These are phyloP conservation scores for Nelumbo lutea DNA, from an alignment of 164 flowering plant species.

Conservation along the genomic window DNA sequence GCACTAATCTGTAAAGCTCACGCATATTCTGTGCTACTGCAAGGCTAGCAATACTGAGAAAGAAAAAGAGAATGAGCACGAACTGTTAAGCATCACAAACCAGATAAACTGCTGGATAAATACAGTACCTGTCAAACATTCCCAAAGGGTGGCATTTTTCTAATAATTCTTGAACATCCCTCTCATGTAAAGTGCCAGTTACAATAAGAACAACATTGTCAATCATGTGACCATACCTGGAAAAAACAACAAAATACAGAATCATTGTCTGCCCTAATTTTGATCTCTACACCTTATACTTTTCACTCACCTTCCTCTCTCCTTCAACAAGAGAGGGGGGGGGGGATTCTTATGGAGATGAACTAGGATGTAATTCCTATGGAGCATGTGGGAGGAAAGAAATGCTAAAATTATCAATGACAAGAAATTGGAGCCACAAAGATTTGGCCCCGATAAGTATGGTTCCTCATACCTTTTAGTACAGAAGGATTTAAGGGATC, in stretches of 20 bases:
- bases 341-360: too few species aligned
- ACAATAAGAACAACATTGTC: conserved; percentile 99
- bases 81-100: not conserved
- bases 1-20: conserved; percentile 92
- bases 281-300: too few species aligned
- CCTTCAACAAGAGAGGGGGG: too few species aligned
- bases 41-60: conserved; percentile 85
- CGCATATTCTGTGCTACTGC: conserved; percentile 99
- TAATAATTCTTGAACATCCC: conserved; percentile 94
- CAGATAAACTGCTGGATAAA: not conserved
- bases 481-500: too few species aligned
- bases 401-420: too few species aligned
- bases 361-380: too few species aligned
- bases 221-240: conserved; percentile 99
- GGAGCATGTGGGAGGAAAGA: too few species aligned
- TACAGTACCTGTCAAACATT: conserved; percentile 93
- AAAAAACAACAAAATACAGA: conserved; percentile 11
- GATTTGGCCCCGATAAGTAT: too few species aligned
- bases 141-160: conserved; percentile 99
- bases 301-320: too few species aligned
- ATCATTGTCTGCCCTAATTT: not conserved
- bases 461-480: too few species aligned
- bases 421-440: too few species aligned
- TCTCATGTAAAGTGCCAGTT: conserved; percentile 98
- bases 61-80: not conserved